Conservation (phyloP, 441 rosid species). For the Flueggea neowawraea region DNA sequence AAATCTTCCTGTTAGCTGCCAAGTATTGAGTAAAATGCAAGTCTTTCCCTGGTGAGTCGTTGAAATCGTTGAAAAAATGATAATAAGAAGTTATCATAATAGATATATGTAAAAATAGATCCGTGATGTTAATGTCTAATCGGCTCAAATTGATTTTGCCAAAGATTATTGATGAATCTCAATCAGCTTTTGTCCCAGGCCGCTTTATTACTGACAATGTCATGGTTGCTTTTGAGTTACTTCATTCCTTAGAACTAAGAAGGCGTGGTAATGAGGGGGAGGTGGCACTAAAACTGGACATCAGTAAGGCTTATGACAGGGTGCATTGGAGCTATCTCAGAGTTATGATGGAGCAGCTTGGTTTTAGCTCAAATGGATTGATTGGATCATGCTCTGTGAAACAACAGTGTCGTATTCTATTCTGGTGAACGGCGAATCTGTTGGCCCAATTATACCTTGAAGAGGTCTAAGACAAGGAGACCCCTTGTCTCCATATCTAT, state of each 20-base stretch:
- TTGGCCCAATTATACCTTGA: no score
- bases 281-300: conserved; percentile 1
- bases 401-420: neutral
- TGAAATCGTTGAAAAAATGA: no score
- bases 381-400: neutral
- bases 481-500: no score
- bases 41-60: no score
- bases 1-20: no score
- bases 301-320: conserved; percentile 1
- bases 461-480: no score
- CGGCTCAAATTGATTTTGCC: neutral
- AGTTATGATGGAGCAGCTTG: neutral
- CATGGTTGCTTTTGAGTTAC: neutral
- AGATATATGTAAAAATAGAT: no score
- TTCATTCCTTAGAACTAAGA: neutral
- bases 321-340: neutral
- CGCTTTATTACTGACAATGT: no score
- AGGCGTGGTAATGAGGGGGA: neutral
- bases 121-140: no score
- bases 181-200: no score
- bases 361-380: neutral
- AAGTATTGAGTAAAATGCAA: no score
- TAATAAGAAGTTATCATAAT: no score
- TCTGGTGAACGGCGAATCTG: neutral
- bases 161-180: neutral